Base-by-base conservation (phyloP, 768 basidiomycete species). In the Suillus clintonianus region DNA sequence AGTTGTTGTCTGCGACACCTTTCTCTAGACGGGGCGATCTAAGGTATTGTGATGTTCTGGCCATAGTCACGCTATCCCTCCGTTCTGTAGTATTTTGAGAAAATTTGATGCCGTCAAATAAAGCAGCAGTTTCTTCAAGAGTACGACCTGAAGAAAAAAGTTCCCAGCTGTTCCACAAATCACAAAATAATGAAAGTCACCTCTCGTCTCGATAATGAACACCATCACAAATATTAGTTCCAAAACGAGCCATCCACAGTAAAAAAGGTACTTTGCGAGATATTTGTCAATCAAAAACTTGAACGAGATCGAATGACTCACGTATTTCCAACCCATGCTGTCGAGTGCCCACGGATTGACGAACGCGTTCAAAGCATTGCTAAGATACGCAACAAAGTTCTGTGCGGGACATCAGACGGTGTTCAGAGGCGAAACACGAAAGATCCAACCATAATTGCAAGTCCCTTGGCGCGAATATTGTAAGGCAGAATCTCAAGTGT, bases 401-500 rank as follows among this genome's bases (percentile, higher is more conserved):
- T 89, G 67, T 60, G 41, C 30, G 34, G 5, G 22, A 24, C 4
- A 24, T 61, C 24, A 56, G 17, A 15, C 57, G 9, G 42, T 32
- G 15, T 61, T 42, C 24, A 62, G 10, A 62, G 14, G 36, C 14
- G 30, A 64, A 27, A 15, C 22, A n/a, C 10, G 51, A 57, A 30
- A 22, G 11, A 22, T 71, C 80, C 17, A 63, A 87, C 88, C 88
- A 92, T 91, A 41, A 91, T 71, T 8, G 90, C 87, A 65, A 91
- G 89, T 0, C 92, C 92, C 69, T 88, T 91, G 11, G 92, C 92
- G 59, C 94, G 87, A 63, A 94, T 87, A 63, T 80, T 82, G 76
- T 86, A 92, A 0, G 92, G 93, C 4, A 95, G 75, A 66, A 95
- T 94, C 73, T 95, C 94, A 62, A 94, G 78, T 7, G 84, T 82